Evolutionary conservation across 208 protist species (phyloP), one percentile per base, ranked within the genome.

Genomic region (Spongospora subterranea): DNA sequence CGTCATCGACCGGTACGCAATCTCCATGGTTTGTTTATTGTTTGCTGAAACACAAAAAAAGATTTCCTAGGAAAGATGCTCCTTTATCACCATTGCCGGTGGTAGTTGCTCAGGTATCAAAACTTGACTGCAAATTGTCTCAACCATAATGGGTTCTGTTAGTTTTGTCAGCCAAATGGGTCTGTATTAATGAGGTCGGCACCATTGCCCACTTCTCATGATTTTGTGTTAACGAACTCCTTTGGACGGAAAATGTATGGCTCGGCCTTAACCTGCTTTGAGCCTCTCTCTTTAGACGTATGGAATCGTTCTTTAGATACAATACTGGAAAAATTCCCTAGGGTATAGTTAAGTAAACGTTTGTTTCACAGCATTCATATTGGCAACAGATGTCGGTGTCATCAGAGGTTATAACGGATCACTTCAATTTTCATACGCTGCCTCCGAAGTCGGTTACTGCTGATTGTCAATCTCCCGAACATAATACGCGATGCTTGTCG

Each of bases 131-230:
- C n/a, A 29, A 65, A 65, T 65, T 65, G 54, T 65, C 54, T 65
- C 54, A n/a, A n/a, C 29, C 29, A 32, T 65, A 29, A 29, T 65
- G 17, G 54, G 54, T 65, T 65, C 54, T 65, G 54, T 29, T 29
- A 65, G 54, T 65, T 65, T 29, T 65, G 54, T 65, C 54, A 65
- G 54, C 54, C 54, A 65, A 65, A 65, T 29, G 54, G 54, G 54
- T 32, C 54, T 17, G 29, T 29, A 32, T 29, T 65, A 29, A 65
- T 65, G 54, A 17, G 54, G 20, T 32, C 54, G 20, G 54, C 54
- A 17, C 54, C 54, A 65, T 29, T 65, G 20, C 54, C 54, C 29
- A 65, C 54, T 65, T 32, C 54, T 29, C 54, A 65, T 65, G 54
- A 65, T 29, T 65, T 65, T 29, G 54, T 65, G 20, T 29, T 65